phyloP scores from a whole-genome alignment of 805 yeast genomes.

The Yamadazyma ubonensis region DNA sequence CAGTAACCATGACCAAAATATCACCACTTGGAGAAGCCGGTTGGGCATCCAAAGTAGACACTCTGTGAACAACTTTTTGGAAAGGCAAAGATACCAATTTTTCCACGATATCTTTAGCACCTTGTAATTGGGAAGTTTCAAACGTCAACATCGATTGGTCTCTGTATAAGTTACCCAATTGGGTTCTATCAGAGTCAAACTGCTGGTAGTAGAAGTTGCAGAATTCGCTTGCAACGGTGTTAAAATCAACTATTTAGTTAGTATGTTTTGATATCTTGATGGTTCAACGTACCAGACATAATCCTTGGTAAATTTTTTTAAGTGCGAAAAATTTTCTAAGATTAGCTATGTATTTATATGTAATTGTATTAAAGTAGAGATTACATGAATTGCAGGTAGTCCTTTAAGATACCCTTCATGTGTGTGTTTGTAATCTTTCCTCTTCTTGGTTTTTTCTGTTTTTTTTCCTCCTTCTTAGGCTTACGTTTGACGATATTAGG shows the following conservation, averaged over 20 bases:
- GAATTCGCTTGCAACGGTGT: slow-evolving; percentile 67
- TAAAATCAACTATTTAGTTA: slow-evolving; percentile 37
- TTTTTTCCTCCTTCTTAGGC: slow-evolving; percentile 57
- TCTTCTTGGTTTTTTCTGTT: slow-evolving; percentile 87
- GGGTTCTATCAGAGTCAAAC: slow-evolving; percentile 89
- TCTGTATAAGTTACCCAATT: slow-evolving; percentile 91
- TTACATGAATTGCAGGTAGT: slow-evolving; percentile 48
- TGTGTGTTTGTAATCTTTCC: slow-evolving; percentile 95
- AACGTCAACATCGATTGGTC: slow-evolving; percentile 97
- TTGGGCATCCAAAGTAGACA: slow-evolving; percentile 95
- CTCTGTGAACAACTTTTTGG: slow-evolving; percentile 88
- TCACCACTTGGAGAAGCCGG: slow-evolving; percentile 93
- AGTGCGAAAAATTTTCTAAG: background rate
- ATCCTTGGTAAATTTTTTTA: background rate
- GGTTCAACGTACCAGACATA: slow-evolving; percentile 31
- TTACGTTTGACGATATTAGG: slow-evolving; percentile 85
- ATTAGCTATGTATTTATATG: no score
- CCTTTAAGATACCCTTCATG: slow-evolving; percentile 92
- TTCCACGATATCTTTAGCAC: slow-evolving; percentile 89
- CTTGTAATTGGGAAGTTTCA: slow-evolving; percentile 92
- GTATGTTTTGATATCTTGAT: background rate
- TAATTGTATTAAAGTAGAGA: no score
- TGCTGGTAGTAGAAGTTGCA: slow-evolving; percentile 94
- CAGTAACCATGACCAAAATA: slow-evolving; percentile 96
- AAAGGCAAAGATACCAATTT: slow-evolving; percentile 87